Base-by-base conservation (phyloP, 495 filamentous ascomycete species). In the Talaromyces proteolyticus region DNA sequence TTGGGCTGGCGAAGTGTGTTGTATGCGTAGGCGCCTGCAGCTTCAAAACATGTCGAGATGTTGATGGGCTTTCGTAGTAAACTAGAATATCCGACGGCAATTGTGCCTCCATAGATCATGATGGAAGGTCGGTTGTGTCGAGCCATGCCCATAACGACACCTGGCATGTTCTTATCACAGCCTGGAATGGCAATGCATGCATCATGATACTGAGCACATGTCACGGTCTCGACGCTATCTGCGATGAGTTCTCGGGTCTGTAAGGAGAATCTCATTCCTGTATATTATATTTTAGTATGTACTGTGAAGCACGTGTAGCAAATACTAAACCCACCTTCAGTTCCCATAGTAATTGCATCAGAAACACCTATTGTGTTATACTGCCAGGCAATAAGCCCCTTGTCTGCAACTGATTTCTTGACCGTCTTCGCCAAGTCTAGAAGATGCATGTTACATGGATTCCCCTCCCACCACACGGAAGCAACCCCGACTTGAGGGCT, bases 81-180 rank as follows among this genome's bases (percentile, higher is more conserved):
- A 19, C 85, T 69, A 12, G 87, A 91, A 62, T 89, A 89, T 23
- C 93, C 93, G 42, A 88, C 86, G 52, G 83, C 80, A 55, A 95
- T 98, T 11, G 90, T 86, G 36, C 93, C 93, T 24, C 93, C 93
- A 62, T 96, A 98, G 36, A 88, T 78, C 82, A 87, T 87, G 53
- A 88, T 70, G 0, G 82, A 85, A 4, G 93, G 93, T 14, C 92
- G 81, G 69, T 98, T 96, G 67, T 96, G 90, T 37, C 93, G 80
- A 11, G 90, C 89, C 66, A 89, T 86, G 40, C 79, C 85, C 83
- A 89, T 88, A n/a, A 89, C 69, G 29, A 75, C 76, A 52, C 93
- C 93, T 1, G 93, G 93, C 93, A 98, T 98, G 58, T 98, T 98
- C 75, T 98, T 98, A 67, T 98, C 93, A 61, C 93, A 98, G 8